Conservation (phyloP, 169 alveolate genomes). For the Eimeria tenella region DNA sequence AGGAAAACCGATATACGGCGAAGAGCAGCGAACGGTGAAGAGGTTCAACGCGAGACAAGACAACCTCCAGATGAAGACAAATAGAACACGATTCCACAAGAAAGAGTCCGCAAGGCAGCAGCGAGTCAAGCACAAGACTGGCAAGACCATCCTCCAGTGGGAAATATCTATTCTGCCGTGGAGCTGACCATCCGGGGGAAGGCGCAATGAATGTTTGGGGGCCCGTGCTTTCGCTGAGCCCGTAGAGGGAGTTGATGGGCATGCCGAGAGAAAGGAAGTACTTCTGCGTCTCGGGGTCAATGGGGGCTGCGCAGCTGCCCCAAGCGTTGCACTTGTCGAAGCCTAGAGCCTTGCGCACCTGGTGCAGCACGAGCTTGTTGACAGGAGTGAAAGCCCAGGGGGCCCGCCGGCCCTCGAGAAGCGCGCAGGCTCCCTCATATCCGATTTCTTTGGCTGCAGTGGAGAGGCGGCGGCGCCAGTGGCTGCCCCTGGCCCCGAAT, state of each 20-base stretch:
- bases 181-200: conserved; percentile 67
- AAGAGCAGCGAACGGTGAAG: too few species aligned
- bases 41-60: too few species aligned
- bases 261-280: conserved; percentile 88
- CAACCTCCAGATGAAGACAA: too few species aligned
- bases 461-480: conserved; percentile 79
- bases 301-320: conserved; percentile 91
- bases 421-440: conserved; percentile 80
- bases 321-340: conserved; percentile 84
- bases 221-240: conserved; percentile 90
- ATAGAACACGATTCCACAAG: too few species aligned
- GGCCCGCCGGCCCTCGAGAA: conserved; percentile 75
- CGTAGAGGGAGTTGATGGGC: conserved; percentile 87
- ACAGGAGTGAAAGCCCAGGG: conserved; percentile 83
- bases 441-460: conserved; percentile 88
- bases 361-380: conserved; percentile 77
- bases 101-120: too few species aligned
- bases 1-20: too few species aligned
- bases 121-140: too few species aligned
- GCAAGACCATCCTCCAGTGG: too few species aligned
- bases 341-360: conserved; percentile 88
- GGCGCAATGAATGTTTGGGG: conserved; percentile 76
- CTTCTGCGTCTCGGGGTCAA: conserved; percentile 82
- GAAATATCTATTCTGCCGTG: too few species aligned
- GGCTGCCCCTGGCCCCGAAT: conserved; percentile 81